phyloP scores from a whole-genome alignment of 805 yeast genomes.

The Candida xiaguanensis region DNA sequence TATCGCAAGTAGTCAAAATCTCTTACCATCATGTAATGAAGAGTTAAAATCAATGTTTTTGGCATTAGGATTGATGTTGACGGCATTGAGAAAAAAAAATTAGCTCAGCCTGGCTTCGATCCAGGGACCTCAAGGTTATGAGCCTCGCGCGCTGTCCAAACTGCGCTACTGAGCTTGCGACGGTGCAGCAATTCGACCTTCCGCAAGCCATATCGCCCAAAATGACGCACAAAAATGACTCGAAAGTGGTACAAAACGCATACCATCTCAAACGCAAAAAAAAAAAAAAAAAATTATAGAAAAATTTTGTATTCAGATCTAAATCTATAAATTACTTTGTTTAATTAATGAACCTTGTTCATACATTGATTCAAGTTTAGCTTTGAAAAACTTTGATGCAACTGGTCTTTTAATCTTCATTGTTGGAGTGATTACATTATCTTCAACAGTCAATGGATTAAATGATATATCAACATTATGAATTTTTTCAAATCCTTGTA shows the following conservation, averaged over 20 bases:
- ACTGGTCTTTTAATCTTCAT: conserved; percentile 40
- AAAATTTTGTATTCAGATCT: too few relatives aligned
- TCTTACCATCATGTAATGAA: too few relatives aligned
- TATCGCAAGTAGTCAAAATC: too few relatives aligned
- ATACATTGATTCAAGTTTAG: conserved; percentile 27
- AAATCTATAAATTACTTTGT: too few relatives aligned
- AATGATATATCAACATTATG: conserved; percentile 33
- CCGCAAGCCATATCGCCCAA: not conserved
- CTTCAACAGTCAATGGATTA: conserved; percentile 38
- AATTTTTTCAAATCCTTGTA: conserved; percentile 37
- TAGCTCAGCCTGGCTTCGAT: conserved; percentile 97
- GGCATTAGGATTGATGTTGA: too few relatives aligned
- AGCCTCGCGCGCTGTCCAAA: conserved; percentile 97
- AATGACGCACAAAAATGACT: not conserved
- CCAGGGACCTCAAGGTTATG: conserved; percentile 98
- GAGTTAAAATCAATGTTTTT: too few relatives aligned
- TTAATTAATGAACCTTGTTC: conserved; percentile 31
- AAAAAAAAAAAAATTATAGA: too few relatives aligned
- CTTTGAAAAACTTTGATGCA: conserved; percentile 25
- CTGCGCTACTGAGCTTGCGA: conserved; percentile 99
- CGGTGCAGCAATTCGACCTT: too few relatives aligned
- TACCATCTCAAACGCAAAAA: too few relatives aligned
- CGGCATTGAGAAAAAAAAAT: conserved; percentile 35
- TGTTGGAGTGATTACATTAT: conserved; percentile 39
- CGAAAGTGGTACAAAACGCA: too few relatives aligned